phyloP scores from a whole-genome alignment of 1,284 basidiomycete genomes.

The Grifola frondosa region DNA sequence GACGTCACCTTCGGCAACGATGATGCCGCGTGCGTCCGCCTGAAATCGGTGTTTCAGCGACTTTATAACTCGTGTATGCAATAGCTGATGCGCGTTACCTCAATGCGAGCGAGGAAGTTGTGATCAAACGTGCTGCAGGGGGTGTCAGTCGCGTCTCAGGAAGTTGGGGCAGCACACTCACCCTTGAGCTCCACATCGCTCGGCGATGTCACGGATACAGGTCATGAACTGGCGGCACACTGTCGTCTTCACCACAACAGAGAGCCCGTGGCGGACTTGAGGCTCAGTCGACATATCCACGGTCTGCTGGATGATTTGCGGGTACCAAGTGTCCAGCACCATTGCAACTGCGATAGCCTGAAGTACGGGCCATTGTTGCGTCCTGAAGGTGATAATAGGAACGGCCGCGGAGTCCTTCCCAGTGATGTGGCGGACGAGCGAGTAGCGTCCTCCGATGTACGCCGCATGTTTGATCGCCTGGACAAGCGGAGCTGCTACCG shows the following conservation, averaged over 20 bases:
- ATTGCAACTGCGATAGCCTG: slow-evolving; percentile 46
- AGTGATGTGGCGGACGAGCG: slow-evolving; percentile 46
- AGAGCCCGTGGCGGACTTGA: slow-evolving; percentile 46
- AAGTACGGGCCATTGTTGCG: slow-evolving; percentile 52
- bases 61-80: too few species aligned
- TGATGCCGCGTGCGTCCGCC: slow-evolving; percentile 8
- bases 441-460: slow-evolving; percentile 48
- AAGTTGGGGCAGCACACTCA: not conserved
- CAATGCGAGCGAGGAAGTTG: slow-evolving; percentile 50
- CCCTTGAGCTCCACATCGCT: slow-evolving; percentile 55
- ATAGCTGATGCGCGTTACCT: not conserved
- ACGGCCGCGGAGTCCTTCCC: slow-evolving; percentile 39
- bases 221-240: slow-evolving; percentile 49
- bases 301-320: slow-evolving; percentile 32
- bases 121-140: slow-evolving; percentile 42
- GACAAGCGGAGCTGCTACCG: slow-evolving; percentile 39
- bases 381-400: slow-evolving; percentile 56
- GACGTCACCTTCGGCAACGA: slow-evolving; percentile 55
- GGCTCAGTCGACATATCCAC: slow-evolving; percentile 38
- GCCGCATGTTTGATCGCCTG: slow-evolving; percentile 44
- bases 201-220: slow-evolving; percentile 46
- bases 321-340: slow-evolving; percentile 48
- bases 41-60: slow-evolving; percentile 16
- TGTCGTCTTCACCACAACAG: slow-evolving; percentile 51
- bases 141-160: not conserved